Evolutionary conservation across 768 basidiomycete species (phyloP).

Genomic region (Termitomyces titanicus): DNA sequence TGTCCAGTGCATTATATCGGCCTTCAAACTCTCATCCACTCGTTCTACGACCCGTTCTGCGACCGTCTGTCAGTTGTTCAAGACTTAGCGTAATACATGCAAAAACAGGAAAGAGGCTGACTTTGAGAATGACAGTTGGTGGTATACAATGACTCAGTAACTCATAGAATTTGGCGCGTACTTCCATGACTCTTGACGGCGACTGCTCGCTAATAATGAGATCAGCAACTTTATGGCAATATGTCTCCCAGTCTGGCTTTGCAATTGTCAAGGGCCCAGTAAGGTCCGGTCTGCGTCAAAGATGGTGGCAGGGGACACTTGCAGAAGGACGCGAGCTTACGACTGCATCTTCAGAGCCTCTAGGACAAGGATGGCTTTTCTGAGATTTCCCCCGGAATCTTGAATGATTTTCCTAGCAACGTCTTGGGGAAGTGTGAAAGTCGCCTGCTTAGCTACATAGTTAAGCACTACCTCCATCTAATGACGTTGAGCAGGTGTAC

Average conservation of each 20-base stretch:
- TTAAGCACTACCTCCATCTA: conserved; percentile 82
- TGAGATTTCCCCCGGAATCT: conserved; percentile 85
- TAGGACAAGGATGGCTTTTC: conserved; percentile 91
- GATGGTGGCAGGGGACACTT: not conserved
- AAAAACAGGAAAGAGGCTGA: conserved; percentile 26
- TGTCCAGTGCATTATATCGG: conserved; percentile 97
- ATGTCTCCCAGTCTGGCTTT: conserved; percentile 99
- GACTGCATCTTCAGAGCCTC: conserved; percentile 98
- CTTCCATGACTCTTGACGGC: conserved; percentile 86
- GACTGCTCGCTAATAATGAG: conserved; percentile 87
- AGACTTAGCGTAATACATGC: not conserved
- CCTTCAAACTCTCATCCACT: conserved; percentile 87
- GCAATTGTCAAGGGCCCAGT: conserved; percentile 77
- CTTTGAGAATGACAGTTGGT: conserved; percentile 87
- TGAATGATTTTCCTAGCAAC: conserved; percentile 72
- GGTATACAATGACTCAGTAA: conserved; percentile 96
- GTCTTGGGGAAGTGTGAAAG: conserved; percentile 77
- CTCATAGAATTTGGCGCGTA: conserved; percentile 92
- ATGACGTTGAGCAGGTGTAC: not conserved
- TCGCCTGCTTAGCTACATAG: conserved; percentile 76
- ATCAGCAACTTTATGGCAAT: conserved; percentile 89
- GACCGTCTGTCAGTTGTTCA: conserved; percentile 59
- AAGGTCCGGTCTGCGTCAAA: conserved; percentile 65
- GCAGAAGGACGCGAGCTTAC: conserved; percentile 40
- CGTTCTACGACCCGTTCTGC: conserved; percentile 83